Evolutionary conservation across 495 filamentous ascomycete genomes (phyloP), one percentile per base, ranked within the genome.

Genomic region (Glonium stellatum): DNA sequence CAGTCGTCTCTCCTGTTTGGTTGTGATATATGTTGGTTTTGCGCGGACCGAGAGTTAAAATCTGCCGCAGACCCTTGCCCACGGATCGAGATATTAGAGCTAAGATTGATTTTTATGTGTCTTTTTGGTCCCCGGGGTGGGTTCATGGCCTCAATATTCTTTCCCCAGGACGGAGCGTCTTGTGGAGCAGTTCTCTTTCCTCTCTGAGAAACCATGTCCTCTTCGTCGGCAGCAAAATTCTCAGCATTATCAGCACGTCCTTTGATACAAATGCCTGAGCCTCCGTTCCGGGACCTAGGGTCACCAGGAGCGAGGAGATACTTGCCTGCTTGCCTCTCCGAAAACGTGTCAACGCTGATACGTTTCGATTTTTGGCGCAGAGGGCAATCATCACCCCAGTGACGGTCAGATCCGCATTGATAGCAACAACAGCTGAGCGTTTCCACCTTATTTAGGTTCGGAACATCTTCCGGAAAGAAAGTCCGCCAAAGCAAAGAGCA

Each of bases 401-500:
- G 57, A 23, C 18, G 23, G 19, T 15, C 19, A 5, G 50, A 13
- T 21, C 57, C 39, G 31, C 57, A 59, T 8, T 53, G 13, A 34
- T 59, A 59, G 57, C 57, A 59, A 48, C 39, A 21, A 1, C 10
- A 8, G 0, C 23, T 57, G 18, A 59, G 8, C 1, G 11, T 57
- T 15, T 31, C 44, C 4, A 48, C 48, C 48, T 54, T 59, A 6
- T 55, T 42, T 31, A 42, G 25, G 53, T 37, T 37, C 3, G 11
- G 9, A 15, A 55, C 5, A 25, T 48, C n/a, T 31, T 41, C 47
- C 15, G 35, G 49, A 9, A 23, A n/a, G 48, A 36, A 59, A 10
- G 48, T 53, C n/a, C 57, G 46, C 57, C 57, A 59, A 19, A 59
- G 23, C 13, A 18, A 25, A 34, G 57, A 59, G 57, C 57, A 59